Evolutionary conservation across 2,329 filamentous ascomycete species (phyloP).

Genomic region (Dothidotthia symphoricarpi): DNA sequence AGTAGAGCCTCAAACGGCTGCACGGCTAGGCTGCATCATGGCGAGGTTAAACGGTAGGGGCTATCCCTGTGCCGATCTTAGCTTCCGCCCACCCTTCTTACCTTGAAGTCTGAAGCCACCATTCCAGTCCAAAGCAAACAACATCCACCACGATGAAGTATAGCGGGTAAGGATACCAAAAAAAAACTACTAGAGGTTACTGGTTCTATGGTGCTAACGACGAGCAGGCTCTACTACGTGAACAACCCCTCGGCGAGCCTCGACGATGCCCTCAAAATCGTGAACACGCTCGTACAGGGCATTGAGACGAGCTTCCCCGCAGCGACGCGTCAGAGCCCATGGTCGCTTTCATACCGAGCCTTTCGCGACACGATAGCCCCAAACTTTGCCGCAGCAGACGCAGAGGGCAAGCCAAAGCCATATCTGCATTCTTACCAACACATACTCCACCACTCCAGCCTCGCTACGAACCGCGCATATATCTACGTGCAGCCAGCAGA

Average conservation of each 20-base stretch:
- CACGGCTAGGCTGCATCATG: no score
- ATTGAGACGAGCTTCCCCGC: conserved; percentile 30
- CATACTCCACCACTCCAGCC: conserved; percentile 27
- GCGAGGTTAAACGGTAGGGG: no score
- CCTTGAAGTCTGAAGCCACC: no score
- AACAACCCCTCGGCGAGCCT: conserved; percentile 24
- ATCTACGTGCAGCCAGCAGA: conserved; percentile 23
- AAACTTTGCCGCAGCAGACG: conserved; percentile 5
- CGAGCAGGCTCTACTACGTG: conserved; percentile 38
- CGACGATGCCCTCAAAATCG: conserved; percentile 22
- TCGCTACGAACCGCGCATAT: conserved; percentile 22
- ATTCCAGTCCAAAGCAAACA: no score
- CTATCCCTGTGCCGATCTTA: no score
- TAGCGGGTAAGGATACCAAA: conserved; percentile 20
- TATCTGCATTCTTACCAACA: conserved; percentile 30
- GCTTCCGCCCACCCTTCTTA: no score
- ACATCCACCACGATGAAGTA: conserved; percentile 27
- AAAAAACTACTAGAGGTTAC: no score
- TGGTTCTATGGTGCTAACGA: no score
- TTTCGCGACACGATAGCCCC: conserved; percentile 33
- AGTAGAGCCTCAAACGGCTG: no score
- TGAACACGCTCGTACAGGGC: conserved; percentile 23
- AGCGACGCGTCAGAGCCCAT: conserved; percentile 21
- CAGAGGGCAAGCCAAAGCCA: conserved; percentile 15
- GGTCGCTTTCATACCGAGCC: conserved; percentile 34